Evolutionary conservation across 306 rosid genomes (phyloP).

Genomic region (Medicago arabica): DNA sequence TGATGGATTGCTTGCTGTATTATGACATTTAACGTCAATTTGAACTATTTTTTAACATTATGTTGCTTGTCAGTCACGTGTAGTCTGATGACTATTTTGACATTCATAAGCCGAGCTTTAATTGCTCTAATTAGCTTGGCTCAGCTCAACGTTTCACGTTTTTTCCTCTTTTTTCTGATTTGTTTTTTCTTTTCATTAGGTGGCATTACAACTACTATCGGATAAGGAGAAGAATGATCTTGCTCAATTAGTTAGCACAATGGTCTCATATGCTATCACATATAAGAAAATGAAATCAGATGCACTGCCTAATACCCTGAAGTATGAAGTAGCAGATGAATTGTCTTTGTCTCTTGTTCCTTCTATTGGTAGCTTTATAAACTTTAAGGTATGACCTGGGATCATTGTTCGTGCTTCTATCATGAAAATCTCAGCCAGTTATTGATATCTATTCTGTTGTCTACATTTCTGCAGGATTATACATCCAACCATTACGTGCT

Average conservation of each 20-base stretch:
- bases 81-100: slow-evolving; percentile 29
- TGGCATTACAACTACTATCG: slow-evolving; percentile 72
- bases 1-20: background rate
- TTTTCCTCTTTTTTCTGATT: slow-evolving; percentile 42
- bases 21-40: slow-evolving; percentile 16
- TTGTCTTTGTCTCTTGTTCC: slow-evolving; percentile 72
- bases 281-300: slow-evolving; percentile 65
- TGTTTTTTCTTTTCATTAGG: slow-evolving; percentile 53
- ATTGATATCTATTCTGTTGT: slow-evolving; percentile 33
- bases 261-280: slow-evolving; percentile 82
- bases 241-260: slow-evolving; percentile 72
- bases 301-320: slow-evolving; percentile 46
- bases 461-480: slow-evolving; percentile 67
- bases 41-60: slow-evolving; percentile 26
- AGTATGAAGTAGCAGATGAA: slow-evolving; percentile 61
- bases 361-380: slow-evolving; percentile 65
- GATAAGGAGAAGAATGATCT: slow-evolving; percentile 82
- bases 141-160: slow-evolving; percentile 13
- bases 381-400: slow-evolving; percentile 68
- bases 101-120: slow-evolving; percentile 26
- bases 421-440: slow-evolving; percentile 27
- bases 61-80: slow-evolving; percentile 25
- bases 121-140: slow-evolving; percentile 28
- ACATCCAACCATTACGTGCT: slow-evolving; percentile 66
- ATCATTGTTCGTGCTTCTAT: slow-evolving; percentile 40